These are phyloP conservation scores for Trametes elegans DNA, from an alignment of 768 basidiomycete genomes.

Conservation along the genomic window DNA sequence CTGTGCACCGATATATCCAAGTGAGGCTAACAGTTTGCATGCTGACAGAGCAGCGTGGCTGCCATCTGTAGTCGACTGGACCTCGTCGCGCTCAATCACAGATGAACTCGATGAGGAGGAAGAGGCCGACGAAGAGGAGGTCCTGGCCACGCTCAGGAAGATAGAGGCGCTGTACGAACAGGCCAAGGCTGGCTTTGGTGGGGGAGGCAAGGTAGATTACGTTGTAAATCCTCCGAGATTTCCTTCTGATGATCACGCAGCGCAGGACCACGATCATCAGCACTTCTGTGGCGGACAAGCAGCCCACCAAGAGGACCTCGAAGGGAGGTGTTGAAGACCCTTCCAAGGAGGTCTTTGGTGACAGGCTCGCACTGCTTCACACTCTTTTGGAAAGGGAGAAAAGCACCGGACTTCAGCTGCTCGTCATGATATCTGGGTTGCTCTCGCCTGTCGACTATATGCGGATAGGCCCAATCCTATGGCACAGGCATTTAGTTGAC, in stretches of 20 bases:
- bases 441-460: constrained; percentile 48
- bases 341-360: constrained; percentile 5
- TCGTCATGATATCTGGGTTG: constrained; percentile 60
- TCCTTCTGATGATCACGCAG: constrained; percentile 25
- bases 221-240: background rate
- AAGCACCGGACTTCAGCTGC: constrained; percentile 47
- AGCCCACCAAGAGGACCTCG: background rate
- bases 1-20: no score
- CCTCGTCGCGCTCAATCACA: constrained; percentile 30
- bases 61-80: constrained; percentile 29
- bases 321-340: background rate
- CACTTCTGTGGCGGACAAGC: background rate
- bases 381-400: constrained; percentile 13
- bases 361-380: constrained; percentile 18
- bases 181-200: constrained; percentile 46
- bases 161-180: constrained; percentile 50
- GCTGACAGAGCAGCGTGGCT: constrained; percentile 26
- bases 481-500: constrained; percentile 50
- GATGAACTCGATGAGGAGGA: constrained; percentile 35
- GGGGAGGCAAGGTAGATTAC: constrained; percentile 40
- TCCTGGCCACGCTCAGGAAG: constrained; percentile 39
- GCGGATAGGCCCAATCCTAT: constrained; percentile 54
- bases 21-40: no score
- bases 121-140: constrained; percentile 33
- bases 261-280: constrained; percentile 41